These are phyloP conservation scores for Verticillium nonalfalfae DNA, from an alignment of 2,329 filamentous ascomycete genomes.

Conservation along the genomic window DNA sequence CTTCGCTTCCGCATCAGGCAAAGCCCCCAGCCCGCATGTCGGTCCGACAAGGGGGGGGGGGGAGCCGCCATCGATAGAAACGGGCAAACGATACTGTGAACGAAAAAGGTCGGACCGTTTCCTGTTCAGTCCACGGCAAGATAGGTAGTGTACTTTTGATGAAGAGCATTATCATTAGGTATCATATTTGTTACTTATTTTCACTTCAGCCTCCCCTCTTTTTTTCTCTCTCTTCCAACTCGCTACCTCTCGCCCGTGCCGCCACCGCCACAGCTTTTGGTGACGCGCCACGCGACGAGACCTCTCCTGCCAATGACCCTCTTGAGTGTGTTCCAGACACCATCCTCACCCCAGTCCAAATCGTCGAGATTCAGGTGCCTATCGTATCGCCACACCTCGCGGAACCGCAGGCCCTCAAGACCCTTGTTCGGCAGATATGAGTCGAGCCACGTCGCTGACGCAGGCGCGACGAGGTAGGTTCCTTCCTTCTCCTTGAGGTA, in stretches of 20 bases:
- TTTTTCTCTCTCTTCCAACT: not conserved
- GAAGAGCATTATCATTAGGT: not conserved
- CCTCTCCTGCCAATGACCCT: conserved; percentile 61
- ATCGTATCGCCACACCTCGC: conserved; percentile 62
- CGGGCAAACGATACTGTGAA: too few relatives aligned
- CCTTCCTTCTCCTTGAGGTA: conserved; percentile 56
- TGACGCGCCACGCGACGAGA: conserved; percentile 57
- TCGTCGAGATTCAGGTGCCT: conserved; percentile 74
- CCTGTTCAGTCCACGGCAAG: too few relatives aligned
- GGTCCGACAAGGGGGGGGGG: too few relatives aligned
- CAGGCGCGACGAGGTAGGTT: conserved; percentile 66
- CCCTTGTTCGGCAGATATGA: conserved; percentile 54
- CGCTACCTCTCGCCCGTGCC: not conserved
- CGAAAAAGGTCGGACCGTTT: too few relatives aligned
- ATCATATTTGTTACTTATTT: not conserved
- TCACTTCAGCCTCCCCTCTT: not conserved
- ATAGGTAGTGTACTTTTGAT: not conserved
- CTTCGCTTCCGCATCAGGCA: too few relatives aligned
- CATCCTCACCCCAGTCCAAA: conserved; percentile 72
- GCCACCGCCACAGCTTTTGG: conserved; percentile 44
- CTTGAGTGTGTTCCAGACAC: conserved; percentile 63
- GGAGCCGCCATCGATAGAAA: too few relatives aligned
- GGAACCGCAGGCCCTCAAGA: conserved; percentile 54
- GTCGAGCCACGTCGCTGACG: conserved; percentile 65
- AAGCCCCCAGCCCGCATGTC: too few relatives aligned